These are phyloP conservation scores for Fraxinus ornus DNA, from an alignment of 305 asterid genomes.

Conservation along the genomic window DNA sequence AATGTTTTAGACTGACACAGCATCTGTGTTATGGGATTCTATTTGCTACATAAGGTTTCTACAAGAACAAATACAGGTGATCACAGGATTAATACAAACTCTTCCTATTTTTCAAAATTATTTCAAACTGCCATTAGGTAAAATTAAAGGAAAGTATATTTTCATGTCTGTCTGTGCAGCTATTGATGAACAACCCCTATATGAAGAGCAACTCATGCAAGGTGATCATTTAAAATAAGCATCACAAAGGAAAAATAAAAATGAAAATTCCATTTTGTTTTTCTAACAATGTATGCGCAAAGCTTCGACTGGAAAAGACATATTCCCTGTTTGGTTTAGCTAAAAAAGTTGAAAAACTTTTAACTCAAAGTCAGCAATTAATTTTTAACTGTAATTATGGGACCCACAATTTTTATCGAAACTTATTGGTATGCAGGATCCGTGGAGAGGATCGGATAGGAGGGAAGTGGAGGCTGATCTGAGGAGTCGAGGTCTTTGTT, in stretches of 20 bases:
- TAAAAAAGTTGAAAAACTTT: not conserved
- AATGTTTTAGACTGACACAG: slow-evolving; percentile 34
- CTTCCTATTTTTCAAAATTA: not conserved
- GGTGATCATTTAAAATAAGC: slow-evolving; percentile 19
- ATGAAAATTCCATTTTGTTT: no score
- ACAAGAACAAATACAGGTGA: slow-evolving; percentile 40
- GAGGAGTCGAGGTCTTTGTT: slow-evolving; percentile 36
- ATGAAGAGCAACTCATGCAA: slow-evolving; percentile 27
- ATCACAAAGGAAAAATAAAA: not conserved
- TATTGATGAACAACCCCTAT: slow-evolving; percentile 27
- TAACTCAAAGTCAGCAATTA: not conserved
- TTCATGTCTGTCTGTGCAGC: slow-evolving; percentile 16
- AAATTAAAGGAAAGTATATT: not conserved
- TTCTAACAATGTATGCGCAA: not conserved
- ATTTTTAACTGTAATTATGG: not conserved
- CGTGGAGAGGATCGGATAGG: slow-evolving; percentile 29
- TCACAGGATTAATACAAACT: not conserved
- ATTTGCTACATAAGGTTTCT: slow-evolving; percentile 33
- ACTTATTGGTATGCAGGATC: slow-evolving; percentile 11
- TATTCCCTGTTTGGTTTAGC: not conserved
- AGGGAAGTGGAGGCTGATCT: slow-evolving; percentile 22
- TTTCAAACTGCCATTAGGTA: not conserved
- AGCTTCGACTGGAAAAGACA: not conserved
- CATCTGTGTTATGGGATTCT: slow-evolving; percentile 40
- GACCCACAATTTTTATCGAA: not conserved